These are phyloP conservation scores for Aspergillus carlsbadensis DNA, from an alignment of 495 filamentous ascomycete genomes.

Conservation along the genomic window DNA sequence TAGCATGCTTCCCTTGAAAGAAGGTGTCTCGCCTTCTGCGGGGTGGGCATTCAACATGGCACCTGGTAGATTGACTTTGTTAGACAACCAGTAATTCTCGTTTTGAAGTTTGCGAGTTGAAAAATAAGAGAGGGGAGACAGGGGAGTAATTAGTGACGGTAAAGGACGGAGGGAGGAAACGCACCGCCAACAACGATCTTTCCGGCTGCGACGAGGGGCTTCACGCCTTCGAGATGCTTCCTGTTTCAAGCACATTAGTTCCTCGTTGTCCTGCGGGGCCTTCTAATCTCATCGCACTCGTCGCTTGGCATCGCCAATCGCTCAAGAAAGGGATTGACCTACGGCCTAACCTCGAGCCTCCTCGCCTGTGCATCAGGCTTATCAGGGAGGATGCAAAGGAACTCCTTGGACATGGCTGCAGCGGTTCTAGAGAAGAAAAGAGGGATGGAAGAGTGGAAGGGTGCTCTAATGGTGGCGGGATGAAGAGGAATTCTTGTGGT, in stretches of 20 bases:
- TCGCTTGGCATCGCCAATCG: too few relatives aligned
- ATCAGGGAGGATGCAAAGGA: slow-evolving; percentile 84
- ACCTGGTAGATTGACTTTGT: slow-evolving; percentile 41
- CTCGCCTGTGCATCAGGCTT: slow-evolving; percentile 62
- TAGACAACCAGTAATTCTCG: slow-evolving; percentile 4
- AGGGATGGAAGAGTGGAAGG: background rate
- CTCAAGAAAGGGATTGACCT: background rate
- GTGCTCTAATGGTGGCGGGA: background rate
- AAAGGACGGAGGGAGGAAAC: slow-evolving; percentile 12
- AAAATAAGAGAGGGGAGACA: background rate
- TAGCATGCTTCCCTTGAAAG: slow-evolving; percentile 70
- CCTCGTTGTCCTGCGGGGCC: too few relatives aligned
- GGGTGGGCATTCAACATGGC: slow-evolving; percentile 69
- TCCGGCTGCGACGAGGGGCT: slow-evolving; percentile 34
- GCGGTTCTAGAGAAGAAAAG: background rate
- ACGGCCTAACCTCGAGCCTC: slow-evolving; percentile 72
- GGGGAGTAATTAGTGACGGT: background rate
- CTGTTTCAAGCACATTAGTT: slow-evolving; percentile 14
- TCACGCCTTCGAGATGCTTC: slow-evolving; percentile 34
- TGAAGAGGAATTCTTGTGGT: background rate
- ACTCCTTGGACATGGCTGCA: slow-evolving; percentile 61
- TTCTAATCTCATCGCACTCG: too few relatives aligned
- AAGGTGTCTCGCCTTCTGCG: slow-evolving; percentile 57
- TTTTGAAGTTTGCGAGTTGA: background rate
- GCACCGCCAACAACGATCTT: slow-evolving; percentile 38